Evolutionary conservation across 495 filamentous ascomycete species (phyloP), one percentile per base, ranked within the genome.

Genomic region (Chaetomium cochliodes): DNA sequence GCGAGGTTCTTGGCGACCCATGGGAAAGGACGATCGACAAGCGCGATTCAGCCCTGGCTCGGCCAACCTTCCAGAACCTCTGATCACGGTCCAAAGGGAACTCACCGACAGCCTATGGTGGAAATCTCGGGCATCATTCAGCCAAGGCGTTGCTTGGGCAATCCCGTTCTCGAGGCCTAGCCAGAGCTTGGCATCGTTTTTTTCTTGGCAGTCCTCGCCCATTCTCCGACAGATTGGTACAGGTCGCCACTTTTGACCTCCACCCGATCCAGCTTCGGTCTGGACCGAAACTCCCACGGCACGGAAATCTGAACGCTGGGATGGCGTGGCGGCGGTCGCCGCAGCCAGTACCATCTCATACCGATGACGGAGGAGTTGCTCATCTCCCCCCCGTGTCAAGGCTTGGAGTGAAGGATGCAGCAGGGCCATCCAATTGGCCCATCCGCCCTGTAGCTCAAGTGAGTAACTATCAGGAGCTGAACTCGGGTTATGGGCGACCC

Each of bases 11-110:
- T 50, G 46, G 46, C 46, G 46, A 47, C 8, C 20, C 20, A 3
- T 50, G n/a, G 46, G 20, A 23, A 50, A 50, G 46, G 46, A 58
- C 20, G 33, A 56, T 56, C 53, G 26, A 37, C 53, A 58, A 16
- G 9, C 30, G 33, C 23, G 30, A 28, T 52, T 28, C 50, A 50
- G 46, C 46, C 50, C 16, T 37, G 33, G 9, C 33, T 53, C 51
- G 51, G 25, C 33, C 51, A 53, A n/a, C 51, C 46, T 50, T 50
- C 46, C 46, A 50, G 46, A 50, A 50, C 46, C 20, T n/a, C 20
- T 23, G 3, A 18, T 5, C 3, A 23, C n/a, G 46, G 18, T 23
- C 46, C 20, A 20, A n/a, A 23, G 18, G 46, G 46, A 18, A 3
- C 46, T 50, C 8, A 20, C 46, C 46, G 46, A 50, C 18, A 20